Evolutionary conservation across 2,329 filamentous ascomycete species (phyloP), one percentile per base, ranked within the genome.

Genomic region (Paraphoma chrysanthemicola): DNA sequence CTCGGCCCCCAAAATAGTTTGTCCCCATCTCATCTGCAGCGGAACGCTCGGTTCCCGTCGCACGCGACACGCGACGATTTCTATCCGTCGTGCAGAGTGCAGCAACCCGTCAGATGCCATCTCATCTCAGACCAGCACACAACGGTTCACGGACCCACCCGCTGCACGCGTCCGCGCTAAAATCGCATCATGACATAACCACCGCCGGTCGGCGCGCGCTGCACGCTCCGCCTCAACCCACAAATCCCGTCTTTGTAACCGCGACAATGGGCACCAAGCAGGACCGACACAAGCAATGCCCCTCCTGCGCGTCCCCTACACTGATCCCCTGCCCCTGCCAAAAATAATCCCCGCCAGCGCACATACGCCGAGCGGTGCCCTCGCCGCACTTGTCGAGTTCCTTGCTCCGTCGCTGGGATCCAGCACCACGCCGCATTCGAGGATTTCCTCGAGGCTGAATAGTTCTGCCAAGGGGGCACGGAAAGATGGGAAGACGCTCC

Each of bases 221-320:
- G 9, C 14, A 10, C 14, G 30, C 33, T 29, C 42, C 18, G 39
- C 48, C 48, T 30, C 48, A 36, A 12, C 29, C 28, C 23, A 23
- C 23, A 23, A 23, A 23, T 2, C 23, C 23, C 23, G 11, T 12
- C 36, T 36, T 44, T n/a, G 45, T 36, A 16, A 17, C 50, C 45
- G 50, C 51, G 54, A 56, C 46, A 49, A 59, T 17, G 10, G 28
- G 12, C 18, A 17, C 33, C 10, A 14, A 36, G 33, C 10, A 14
- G 14, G 14, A 10, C 33, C 33, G 33, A 36, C 2, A 23, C 10
- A 30, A 51, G 49, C 60, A 77, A 90, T 86, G 77, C 85, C 89
- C 68, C 85, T 92, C 56, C 89, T 97, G 80, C 89, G 93, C 66
- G 96, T 98, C 69, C 94, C 94, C 56, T 98, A 94, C 75, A 97